These are phyloP conservation scores for Claviceps sp. DNA, from an alignment of 2,329 filamentous ascomycete species.

Conservation along the genomic window DNA sequence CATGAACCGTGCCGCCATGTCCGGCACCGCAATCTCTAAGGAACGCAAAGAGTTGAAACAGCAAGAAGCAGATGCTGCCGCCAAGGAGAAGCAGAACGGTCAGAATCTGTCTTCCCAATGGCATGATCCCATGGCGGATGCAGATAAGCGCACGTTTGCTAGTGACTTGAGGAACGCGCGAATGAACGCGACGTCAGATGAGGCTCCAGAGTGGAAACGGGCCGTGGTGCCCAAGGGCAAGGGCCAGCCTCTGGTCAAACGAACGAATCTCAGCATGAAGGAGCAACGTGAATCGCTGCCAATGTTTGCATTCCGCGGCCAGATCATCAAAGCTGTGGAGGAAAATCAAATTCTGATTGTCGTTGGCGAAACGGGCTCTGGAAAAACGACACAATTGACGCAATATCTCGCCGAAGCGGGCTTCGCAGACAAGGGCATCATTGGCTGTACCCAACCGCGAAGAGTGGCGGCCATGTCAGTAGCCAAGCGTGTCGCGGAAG, in stretches of 20 bases:
- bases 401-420: conserved; percentile 91
- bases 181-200: conserved; percentile 45
- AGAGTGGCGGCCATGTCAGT: conserved; percentile 97
- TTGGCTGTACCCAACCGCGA: conserved; percentile 92
- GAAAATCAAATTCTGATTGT: conserved; percentile 91
- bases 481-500: conserved; percentile 89
- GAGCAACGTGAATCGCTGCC: conserved; percentile 84
- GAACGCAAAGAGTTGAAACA: conserved; percentile 81
- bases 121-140: conserved; percentile 90
- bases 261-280: conserved; percentile 85
- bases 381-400: conserved; percentile 92
- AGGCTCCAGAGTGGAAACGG: conserved; percentile 85
- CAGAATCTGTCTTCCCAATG: conserved; percentile 82
- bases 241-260: conserved; percentile 58
- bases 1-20: conserved; percentile 91
- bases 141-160: conserved; percentile 78
- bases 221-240: conserved; percentile 61
- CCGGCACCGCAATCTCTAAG: conserved; percentile 75
- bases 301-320: conserved; percentile 75
- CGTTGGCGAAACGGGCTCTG: conserved; percentile 91
- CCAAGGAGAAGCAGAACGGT: conserved; percentile 55
- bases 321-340: conserved; percentile 73
- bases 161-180: conserved; percentile 65
- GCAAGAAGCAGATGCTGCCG: conserved; percentile 67
- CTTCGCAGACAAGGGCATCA: conserved; percentile 74